A percentile compares a stretch with the other conserved stretches of the same genome.
phyloP scores from a whole-genome alignment of 2,329 filamentous ascomycete genomes.

The Teratosphaeria zuluensis region DNA sequence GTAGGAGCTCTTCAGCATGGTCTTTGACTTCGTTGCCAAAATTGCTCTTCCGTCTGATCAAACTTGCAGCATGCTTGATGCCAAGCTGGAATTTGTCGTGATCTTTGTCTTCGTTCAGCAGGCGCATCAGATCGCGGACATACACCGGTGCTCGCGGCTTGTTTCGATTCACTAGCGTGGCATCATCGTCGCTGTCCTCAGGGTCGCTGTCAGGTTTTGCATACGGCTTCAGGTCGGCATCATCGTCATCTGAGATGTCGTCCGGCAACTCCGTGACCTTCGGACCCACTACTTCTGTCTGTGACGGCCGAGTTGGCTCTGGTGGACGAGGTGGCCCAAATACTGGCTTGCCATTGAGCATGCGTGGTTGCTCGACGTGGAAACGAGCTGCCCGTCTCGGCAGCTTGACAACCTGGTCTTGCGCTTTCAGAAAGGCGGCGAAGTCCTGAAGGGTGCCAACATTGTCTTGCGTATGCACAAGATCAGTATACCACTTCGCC shows the following conservation, averaged over 20 bases:
- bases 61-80: slow-evolving; percentile 61
- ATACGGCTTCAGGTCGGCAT: slow-evolving; percentile 64
- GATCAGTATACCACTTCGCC: slow-evolving; percentile 61
- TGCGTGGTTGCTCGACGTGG: slow-evolving; percentile 1
- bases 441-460: slow-evolving; percentile 51
- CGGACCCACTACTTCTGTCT: slow-evolving; percentile 23
- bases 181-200: slow-evolving; percentile 88
- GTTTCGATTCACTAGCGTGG: slow-evolving; percentile 72
- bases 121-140: slow-evolving; percentile 71
- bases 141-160: slow-evolving; percentile 84
- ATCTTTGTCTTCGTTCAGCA: slow-evolving; percentile 64
- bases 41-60: slow-evolving; percentile 80
- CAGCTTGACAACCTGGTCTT: background rate
- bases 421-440: slow-evolving; percentile 1
- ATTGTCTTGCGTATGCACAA: slow-evolving; percentile 54
- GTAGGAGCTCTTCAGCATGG: slow-evolving; percentile 71
- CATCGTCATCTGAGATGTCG: slow-evolving; percentile 39
- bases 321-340: slow-evolving; percentile 23
- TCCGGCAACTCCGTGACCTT: slow-evolving; percentile 24
- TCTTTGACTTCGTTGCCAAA: slow-evolving; percentile 83
- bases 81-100: slow-evolving; percentile 78
- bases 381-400: background rate
- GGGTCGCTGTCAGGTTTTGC: slow-evolving; percentile 78
- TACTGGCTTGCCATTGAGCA: slow-evolving; percentile 20
- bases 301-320: slow-evolving; percentile 3